Conservation (phyloP, 2,329 filamentous ascomycete genomes). For the Xylariaceae sp. region DNA sequence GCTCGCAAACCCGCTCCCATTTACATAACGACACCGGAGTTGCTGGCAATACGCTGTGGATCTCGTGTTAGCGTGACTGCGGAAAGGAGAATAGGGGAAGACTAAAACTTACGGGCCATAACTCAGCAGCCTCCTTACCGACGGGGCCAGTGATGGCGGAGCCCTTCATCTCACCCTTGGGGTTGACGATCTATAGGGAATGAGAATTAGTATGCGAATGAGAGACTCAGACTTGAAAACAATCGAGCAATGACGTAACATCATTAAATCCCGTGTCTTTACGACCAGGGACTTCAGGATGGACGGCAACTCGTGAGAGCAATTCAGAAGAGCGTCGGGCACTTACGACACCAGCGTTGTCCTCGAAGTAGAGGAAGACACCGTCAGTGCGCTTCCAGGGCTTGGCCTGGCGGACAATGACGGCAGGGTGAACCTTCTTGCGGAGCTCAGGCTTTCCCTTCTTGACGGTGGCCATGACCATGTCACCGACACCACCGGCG, state of each 20-base stretch:
- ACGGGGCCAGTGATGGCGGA: conserved; percentile 98
- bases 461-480: conserved; percentile 26
- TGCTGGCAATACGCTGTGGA: conserved; percentile 90
- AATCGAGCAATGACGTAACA: conserved; percentile 43
- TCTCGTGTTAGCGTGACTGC: conserved; percentile 26
- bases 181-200: conserved; percentile 82
- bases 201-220: conserved; percentile 33
- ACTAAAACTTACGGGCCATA: conserved; percentile 78
- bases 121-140: conserved; percentile 98
- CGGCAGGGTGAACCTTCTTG: conserved; percentile 99
- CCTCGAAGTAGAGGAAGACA: conserved; percentile 99
- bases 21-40: conserved; percentile 99
- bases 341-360: conserved; percentile 98
- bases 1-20: conserved; percentile 33
- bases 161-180: conserved; percentile 99
- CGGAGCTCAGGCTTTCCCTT: conserved; percentile 94
- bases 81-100: neutral
- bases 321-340: conserved; percentile 98
- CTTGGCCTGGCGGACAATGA: conserved; percentile 98
- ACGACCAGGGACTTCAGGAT: conserved; percentile 88
- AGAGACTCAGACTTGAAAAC: conserved; percentile 57
- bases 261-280: neutral
- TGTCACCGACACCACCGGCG: conserved; percentile 23
- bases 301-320: conserved; percentile 97
- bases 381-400: conserved; percentile 98